phyloP scores from a whole-genome alignment of 257 asterid species.

The Sherardia arvensis region DNA sequence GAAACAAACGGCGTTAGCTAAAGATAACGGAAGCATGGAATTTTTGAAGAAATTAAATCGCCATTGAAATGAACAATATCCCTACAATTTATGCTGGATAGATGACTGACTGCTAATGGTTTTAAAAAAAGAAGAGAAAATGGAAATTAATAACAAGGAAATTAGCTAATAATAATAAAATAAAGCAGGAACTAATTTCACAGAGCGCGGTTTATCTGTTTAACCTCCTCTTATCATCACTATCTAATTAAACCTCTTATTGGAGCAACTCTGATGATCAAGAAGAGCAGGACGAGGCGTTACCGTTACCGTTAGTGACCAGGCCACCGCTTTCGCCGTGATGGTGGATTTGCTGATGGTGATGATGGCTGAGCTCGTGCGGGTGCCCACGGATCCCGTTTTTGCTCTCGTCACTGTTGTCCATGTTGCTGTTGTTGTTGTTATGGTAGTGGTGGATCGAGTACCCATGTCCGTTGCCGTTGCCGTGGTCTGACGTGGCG shows the following conservation, averaged over 20 bases:
- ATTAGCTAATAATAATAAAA: too few relatives aligned
- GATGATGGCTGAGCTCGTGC: slow-evolving; percentile 27
- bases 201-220: slow-evolving; percentile 8
- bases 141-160: slow-evolving; percentile 4
- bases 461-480: slow-evolving; percentile 14
- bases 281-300: slow-evolving; percentile 59
- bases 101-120: slow-evolving; percentile 9
- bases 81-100: slow-evolving; percentile 12
- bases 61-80: slow-evolving; percentile 7
- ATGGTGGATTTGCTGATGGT: slow-evolving; percentile 11
- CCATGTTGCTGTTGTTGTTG: slow-evolving; percentile 19
- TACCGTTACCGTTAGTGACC: slow-evolving; percentile 22
- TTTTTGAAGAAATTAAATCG: slow-evolving; percentile 5
- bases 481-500: not conserved
- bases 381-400: slow-evolving; percentile 13
- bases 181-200: slow-evolving; percentile 19
- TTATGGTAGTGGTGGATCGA: slow-evolving; percentile 24
- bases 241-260: slow-evolving; percentile 24
- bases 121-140: slow-evolving; percentile 15
- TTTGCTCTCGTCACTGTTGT: slow-evolving; percentile 26
- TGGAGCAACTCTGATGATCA: slow-evolving; percentile 20
- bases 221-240: not conserved
- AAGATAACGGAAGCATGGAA: not conserved
- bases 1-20: not conserved
- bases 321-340: slow-evolving; percentile 18